These are phyloP conservation scores for Pseudocercospora macadamiae DNA, from an alignment of 2,329 filamentous ascomycete species.

Conservation along the genomic window DNA sequence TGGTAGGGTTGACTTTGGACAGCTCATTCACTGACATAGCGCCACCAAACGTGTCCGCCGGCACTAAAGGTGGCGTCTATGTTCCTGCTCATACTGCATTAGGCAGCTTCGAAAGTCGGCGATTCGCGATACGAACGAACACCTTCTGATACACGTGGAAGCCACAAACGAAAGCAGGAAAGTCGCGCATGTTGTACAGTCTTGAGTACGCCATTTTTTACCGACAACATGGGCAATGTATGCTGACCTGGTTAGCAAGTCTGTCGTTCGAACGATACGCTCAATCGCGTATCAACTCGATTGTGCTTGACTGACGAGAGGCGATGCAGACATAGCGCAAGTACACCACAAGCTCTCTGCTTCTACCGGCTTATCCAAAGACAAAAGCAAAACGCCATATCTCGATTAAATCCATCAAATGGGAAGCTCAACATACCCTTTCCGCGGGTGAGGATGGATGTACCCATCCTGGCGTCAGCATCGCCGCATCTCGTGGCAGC, in stretches of 20 bases:
- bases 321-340: neutral
- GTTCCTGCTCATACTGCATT: neutral
- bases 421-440: neutral
- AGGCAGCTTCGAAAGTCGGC: neutral
- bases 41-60: neutral
- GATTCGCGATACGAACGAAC: neutral
- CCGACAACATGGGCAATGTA: neutral
- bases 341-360: neutral
- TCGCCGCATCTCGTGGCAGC: constrained; percentile 5
- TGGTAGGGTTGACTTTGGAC: neutral
- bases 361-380: neutral
- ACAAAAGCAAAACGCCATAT: neutral
- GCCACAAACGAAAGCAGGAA: neutral
- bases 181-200: neutral
- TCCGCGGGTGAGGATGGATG: neutral
- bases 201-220: neutral
- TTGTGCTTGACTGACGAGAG: too few species aligned
- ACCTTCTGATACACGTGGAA: neutral
- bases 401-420: neutral
- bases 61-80: neutral
- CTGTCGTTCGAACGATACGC: too few species aligned
- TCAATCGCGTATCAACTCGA: too few species aligned
- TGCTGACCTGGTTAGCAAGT: too few species aligned
- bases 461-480: neutral
- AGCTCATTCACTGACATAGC: neutral